Conservation (phyloP, 2,329 filamentous ascomycete genomes). For the Aspergillus hiratsukae region DNA sequence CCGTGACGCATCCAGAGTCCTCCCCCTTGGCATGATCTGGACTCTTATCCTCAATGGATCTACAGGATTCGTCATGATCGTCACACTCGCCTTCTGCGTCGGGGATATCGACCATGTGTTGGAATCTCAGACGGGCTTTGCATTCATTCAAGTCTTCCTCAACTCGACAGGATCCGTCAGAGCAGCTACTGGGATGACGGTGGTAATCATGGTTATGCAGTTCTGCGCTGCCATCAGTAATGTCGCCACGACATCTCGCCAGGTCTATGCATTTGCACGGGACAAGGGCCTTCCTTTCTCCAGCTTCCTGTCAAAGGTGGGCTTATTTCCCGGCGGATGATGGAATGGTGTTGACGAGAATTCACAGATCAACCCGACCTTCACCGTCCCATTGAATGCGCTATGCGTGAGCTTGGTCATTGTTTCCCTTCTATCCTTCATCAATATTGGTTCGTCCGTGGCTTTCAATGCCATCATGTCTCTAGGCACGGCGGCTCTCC, state of each 20-base stretch:
- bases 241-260: constrained; percentile 33
- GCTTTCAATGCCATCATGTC: neutral
- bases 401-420: neutral
- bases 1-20: constrained; percentile 43
- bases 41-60: constrained; percentile 46
- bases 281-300: constrained; percentile 38
- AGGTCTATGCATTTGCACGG: constrained; percentile 40
- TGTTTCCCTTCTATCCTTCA: neutral
- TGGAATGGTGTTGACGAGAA: neutral
- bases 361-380: neutral
- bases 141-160: constrained; percentile 42
- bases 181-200: neutral
- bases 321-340: neutral
- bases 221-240: constrained; percentile 19
- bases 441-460: neutral
- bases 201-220: neutral
- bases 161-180: constrained; percentile 8
- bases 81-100: constrained; percentile 44
- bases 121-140: constrained; percentile 41
- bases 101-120: constrained; percentile 38
- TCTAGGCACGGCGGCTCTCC: neutral
- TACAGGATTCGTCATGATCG: constrained; percentile 44
- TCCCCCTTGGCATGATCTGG: constrained; percentile 47
- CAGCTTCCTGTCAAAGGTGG: neutral
- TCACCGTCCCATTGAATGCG: neutral